Conservation (phyloP, 2,329 filamentous ascomycete genomes). For the Ophiostoma sp. region DNA sequence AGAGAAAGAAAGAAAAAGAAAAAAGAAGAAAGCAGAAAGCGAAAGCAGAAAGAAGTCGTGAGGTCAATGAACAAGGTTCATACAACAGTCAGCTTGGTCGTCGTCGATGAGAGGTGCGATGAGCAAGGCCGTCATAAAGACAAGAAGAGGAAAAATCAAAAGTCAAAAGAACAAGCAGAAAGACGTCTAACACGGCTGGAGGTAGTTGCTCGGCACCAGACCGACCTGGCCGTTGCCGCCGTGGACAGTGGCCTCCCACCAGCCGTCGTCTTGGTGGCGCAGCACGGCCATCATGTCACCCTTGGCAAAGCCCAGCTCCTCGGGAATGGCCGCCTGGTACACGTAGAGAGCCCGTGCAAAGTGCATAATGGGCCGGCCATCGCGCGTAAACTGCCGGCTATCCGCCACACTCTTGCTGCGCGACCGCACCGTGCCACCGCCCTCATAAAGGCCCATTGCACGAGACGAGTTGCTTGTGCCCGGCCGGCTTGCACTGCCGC, state of each 20-base stretch:
- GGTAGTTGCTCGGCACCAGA: constrained; percentile 64
- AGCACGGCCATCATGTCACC: constrained; percentile 86
- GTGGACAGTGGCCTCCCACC: constrained; percentile 97
- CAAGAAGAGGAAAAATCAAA: constrained; percentile 4
- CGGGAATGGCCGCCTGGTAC: constrained; percentile 90
- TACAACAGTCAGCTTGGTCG: background rate
- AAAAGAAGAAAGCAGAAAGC: too few species aligned
- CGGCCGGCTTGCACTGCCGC: constrained; percentile 42
- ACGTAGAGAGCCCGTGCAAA: constrained; percentile 91
- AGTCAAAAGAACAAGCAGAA: background rate
- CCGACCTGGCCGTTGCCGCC: constrained; percentile 56
- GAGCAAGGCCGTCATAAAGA: background rate
- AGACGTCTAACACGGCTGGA: constrained; percentile 46
- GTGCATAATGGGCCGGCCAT: constrained; percentile 83
- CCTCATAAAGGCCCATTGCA: constrained; percentile 54
- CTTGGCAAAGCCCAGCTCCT: constrained; percentile 88
- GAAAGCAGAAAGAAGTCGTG: background rate
- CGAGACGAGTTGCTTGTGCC: constrained; percentile 42
- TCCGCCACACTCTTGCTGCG: constrained; percentile 85
- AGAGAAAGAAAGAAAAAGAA: background rate
- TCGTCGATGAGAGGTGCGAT: background rate
- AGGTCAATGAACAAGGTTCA: background rate
- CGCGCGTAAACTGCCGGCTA: constrained; percentile 74
- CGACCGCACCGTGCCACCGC: constrained; percentile 40
- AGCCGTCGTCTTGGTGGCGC: constrained; percentile 91